Evolutionary conservation across 176 grass and related monocot species (phyloP), one percentile per base, ranked within the genome.

Genomic region (Oropetium thomaeum): DNA sequence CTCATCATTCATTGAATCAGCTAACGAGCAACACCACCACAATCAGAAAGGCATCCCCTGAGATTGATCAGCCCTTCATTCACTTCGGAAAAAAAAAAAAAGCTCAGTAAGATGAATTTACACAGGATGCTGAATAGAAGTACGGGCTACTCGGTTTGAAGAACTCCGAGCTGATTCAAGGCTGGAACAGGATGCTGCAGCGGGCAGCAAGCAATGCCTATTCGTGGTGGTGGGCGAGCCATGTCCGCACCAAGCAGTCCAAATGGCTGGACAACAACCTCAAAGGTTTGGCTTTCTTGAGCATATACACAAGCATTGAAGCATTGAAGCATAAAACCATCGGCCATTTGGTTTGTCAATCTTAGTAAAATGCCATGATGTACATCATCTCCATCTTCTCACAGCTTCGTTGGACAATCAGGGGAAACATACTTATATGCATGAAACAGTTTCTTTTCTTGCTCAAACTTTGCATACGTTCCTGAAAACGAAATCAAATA

Each of bases 221-320:
- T 27, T 93, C 90, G 2, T 97, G 93, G 90, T 97, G 85, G 90
- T 97, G 90, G 93, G 90, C 90, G 32, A 97, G 90, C 77, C 93
- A 97, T 79, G 83, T 90, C 76, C 82, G 93, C 53, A 90, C 90
- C 65, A 97, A 86, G 73, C 93, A 97, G 64, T 97, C 90, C 70
- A 97, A 93, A 97, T 97, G 93, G 93, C 93, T 97, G 8, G 90
- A 97, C 80, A 71, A 28, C 85, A 88, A 89, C 40, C 90, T 93
- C 28, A 86, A 86, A 84, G 93, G 93, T 97, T 43, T 3, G 66
- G 35, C 26, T 51, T 73, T 66, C 69, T 60, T 73, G 8, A 3
- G 22, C n/a, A n/a, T n/a, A n/a, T n/a, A n/a, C n/a, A n/a, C n/a
- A n/a, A n/a, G n/a, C n/a, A n/a, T n/a, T n/a, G n/a, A n/a, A n/a